Evolutionary conservation across 345 rosid species (phyloP), one percentile per base, ranked within the genome.

Genomic region (Citrus hindsii): DNA sequence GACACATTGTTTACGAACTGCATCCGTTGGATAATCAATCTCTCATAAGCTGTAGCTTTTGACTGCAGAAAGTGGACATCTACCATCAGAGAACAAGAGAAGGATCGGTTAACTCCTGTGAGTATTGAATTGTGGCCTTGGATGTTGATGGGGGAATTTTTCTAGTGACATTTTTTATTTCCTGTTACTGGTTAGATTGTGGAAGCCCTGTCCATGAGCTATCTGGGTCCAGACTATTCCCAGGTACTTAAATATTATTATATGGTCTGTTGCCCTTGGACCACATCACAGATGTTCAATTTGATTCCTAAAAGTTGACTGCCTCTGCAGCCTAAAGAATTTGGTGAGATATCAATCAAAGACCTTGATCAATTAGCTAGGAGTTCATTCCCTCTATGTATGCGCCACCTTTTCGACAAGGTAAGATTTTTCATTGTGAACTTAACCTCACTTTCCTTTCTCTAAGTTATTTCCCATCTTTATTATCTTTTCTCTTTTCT

Each of bases 381-480:
- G 86, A 89, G 87, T 75, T 96, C 98, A 55, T 96, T 96, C 74
- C 99, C 99, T 18, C 89, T 92, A 33, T 96, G 99, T 84, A 94
- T 94, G 98, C 84, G 89, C 32, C 97, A 96, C 81, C 90, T 96
- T 33, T 90, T 94, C 86, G 97, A 88, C 61, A 96, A 92, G 86
- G 99, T 90, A 83, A 71, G 88, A 59, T 74, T 63, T 70, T 73
- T 64, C n/a, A 33, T 35, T 63, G 59, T 48, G 67, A 48, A 71
- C 8, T n/a, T 27, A 30, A 74, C 56, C 53, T 74, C 13, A 18
- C 68, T 76, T 68, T 73, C 61, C 40, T 62, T 64, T 35, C 10
- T 14, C 27, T 13, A 28, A 53, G n/a, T 76, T 42, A 33, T 75
- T 25, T 66, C 62, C 16, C 68, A 1, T 10, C 7, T 35, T 53